Base-by-base conservation (phyloP, 1,284 basidiomycete species). In the Apiotrichum brassicae region DNA sequence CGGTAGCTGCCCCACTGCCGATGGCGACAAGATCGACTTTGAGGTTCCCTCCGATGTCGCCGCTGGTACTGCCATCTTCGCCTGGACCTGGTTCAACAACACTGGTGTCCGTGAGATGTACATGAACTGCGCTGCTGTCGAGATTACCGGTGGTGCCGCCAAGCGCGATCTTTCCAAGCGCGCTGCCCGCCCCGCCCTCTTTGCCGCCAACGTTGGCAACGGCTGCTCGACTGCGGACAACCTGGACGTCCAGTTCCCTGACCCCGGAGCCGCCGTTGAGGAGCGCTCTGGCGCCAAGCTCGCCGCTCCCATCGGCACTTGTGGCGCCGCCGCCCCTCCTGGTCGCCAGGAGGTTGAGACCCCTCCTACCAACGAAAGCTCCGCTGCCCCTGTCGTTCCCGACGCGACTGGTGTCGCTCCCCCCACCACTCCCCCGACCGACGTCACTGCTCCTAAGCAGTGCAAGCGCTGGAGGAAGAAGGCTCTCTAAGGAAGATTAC, bases 41-140 rank as follows among this genome's bases (percentile, higher is more conserved):
- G 55, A 58, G 3, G 64, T 76, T 23, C 74, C 75, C 6, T 25
- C 33, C 9, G 61, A 66, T 19, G 64, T 71, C 0, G 72, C 73
- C 0, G 50, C 60, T 4, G 72, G 68, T 11, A 60, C 70, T 24
- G 74, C 72, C 9, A 50, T 75, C 16, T 73, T 76, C 43, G 62
- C 65, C 20, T 76, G 75, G 75, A 67, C 61, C 14, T 76, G 75
- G 75, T 73, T 73, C 64, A 75, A 75, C 60, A 45, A 53, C 37
- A 25, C 51, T 22, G 72, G 72, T n/a, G 71, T 70, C 46, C 60
- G 70, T 28, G 70, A 72, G 40, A 67, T 71, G 64, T 69, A 75
- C 64, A 66, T 70, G 57, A 74, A 75, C 57, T 76, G 74, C 48
- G 74, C 73, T 6, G 53, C 66, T 8, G 66, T 76, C 42, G 67